Base-by-base conservation (phyloP, 75 land plant genomes). In the Azolla pinnata region DNA sequence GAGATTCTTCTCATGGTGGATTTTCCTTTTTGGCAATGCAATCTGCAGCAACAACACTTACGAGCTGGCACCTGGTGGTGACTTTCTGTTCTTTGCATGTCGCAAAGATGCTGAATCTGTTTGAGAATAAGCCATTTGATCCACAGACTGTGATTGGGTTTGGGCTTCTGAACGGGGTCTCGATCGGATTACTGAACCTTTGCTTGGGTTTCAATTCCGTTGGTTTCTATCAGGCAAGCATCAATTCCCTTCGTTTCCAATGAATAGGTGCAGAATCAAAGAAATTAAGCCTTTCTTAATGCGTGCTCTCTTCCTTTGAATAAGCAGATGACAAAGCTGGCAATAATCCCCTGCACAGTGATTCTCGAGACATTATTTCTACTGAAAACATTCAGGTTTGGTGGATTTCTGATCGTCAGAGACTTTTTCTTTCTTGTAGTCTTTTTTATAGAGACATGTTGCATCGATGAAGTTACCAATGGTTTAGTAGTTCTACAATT, bases 141-240 rank as follows among this genome's bases (percentile, higher is more conserved):
- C 40, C 75, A 24, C 66, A 70, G 51, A 69, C 81, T 42, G 87
- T 83, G 2, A 68, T 86, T 72, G 86, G 90, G 14, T 83, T 86
- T 74, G 90, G 90, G 7, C 69, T 86, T 48, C 68, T 86, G 18
- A 86, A 86, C 69, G 90, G 90, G 4, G 78, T 77, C 46, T 86
- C 86, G 0, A 82, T 83, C 63, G 90, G 90, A 28, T 73, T 86
- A 40, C 38, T 86, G 28, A 86, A 86, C 57, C 80, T 86, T 18
- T 76, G 86, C 46, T 56, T 86, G 57, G 90, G 90, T 24, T 86
- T 86, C 70, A 89, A 89, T 55, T 89, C 96, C 56, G 92, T 89
- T 65, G 96, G 96, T 8, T 89, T 89, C 65, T 89, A 89, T 61
- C 96, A 87, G 96, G 96, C 14, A n/a, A n/a, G n/a, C n/a, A n/a